Percentiles rank a stretch among this genome's conserved stretches.
Evolutionary conservation across 192 early-diverging fungal species (phyloP).

Genomic region (Obelidium mucronatum): DNA sequence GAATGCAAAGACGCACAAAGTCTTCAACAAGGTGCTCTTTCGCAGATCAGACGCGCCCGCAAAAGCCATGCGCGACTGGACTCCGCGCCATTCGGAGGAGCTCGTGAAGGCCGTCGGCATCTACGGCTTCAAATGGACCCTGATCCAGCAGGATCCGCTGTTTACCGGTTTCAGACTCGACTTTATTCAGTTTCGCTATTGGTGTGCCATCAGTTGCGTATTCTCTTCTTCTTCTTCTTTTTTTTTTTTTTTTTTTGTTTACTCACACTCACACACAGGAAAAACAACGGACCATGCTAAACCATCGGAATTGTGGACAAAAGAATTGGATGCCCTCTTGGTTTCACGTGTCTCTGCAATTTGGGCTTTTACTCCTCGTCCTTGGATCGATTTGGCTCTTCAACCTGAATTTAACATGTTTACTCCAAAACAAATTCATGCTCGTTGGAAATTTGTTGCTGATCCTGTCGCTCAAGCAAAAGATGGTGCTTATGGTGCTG

Average conservation of each 20-base stretch:
- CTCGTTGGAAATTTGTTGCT: neutral
- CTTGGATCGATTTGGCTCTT: neutral
- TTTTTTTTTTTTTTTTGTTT: neutral
- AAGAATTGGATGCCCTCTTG: neutral
- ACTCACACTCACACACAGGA: neutral
- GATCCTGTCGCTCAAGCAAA: neutral
- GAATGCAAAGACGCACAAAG: no score
- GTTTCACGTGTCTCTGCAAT: neutral
- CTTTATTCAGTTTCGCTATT: neutral
- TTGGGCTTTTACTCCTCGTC: neutral
- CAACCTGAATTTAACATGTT: neutral
- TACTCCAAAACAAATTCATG: neutral
- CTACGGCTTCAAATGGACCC: neutral
- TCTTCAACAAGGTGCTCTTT: no score
- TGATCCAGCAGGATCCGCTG: neutral
- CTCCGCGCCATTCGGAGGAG: neutral
- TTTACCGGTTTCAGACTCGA: neutral
- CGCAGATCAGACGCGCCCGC: no score
- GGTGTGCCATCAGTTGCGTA: neutral
- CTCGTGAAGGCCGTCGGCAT: neutral
- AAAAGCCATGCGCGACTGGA: neutral
- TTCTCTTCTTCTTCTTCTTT: no score
- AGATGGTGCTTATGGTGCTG: neutral
- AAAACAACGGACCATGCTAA: neutral
- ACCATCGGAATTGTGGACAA: neutral